A percentile compares a stretch with the other conserved stretches of the same genome.
phyloP scores from a whole-genome alignment of 805 yeast genomes.

The Metschnikowia bowlesiae region DNA sequence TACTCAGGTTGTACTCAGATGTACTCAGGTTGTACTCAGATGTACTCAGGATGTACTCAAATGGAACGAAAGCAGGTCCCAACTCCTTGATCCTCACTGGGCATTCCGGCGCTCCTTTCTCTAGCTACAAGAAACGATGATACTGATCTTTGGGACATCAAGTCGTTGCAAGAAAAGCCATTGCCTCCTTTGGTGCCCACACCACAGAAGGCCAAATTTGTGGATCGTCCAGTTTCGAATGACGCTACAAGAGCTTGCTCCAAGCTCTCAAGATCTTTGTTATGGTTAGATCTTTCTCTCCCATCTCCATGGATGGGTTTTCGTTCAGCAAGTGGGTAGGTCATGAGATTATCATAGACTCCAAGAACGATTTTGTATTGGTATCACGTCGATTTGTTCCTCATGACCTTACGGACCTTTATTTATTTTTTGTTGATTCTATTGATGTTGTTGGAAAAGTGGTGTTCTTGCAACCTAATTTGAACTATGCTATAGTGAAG shows the following conservation, averaged over 20 bases:
- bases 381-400: conserved; percentile 78
- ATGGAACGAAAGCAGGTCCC: too few species aligned
- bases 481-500: conserved; percentile 76
- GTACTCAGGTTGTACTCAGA: too few species aligned
- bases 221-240: conserved; percentile 61
- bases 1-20: too few species aligned
- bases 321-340: conserved; percentile 58
- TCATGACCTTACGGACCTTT: conserved; percentile 73
- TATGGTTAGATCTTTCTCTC: conserved; percentile 58
- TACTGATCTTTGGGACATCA: conserved; percentile 56
- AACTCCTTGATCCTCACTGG: too few species aligned
- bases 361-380: conserved; percentile 71
- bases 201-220: conserved; percentile 64
- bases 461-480: conserved; percentile 80
- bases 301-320: conserved; percentile 72
- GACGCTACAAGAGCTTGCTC: conserved; percentile 43
- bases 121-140: conserved; percentile 59
- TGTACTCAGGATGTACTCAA: too few species aligned
- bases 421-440: conserved; percentile 80
- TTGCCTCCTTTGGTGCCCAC: conserved; percentile 47
- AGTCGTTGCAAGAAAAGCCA: conserved; percentile 54
- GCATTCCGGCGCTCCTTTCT: too few species aligned
- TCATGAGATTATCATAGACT: conserved; percentile 79
- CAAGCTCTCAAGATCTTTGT: conserved; percentile 63
- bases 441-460: conserved; percentile 76